Evolutionary conservation across 108 stramenopile species (phyloP).

Genomic region (Ochromonas danica): DNA sequence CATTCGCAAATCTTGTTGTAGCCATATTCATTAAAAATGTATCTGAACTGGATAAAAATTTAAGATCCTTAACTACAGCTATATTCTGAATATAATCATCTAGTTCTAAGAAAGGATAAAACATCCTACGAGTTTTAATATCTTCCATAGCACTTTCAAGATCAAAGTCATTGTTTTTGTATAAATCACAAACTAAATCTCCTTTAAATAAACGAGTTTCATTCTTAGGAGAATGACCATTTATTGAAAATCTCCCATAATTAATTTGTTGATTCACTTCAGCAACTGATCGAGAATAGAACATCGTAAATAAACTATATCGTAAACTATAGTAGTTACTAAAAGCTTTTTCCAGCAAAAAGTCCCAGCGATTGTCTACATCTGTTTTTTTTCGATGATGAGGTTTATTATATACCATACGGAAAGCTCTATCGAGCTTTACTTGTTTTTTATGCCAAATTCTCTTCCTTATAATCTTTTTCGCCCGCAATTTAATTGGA

Average conservation of each 20-base stretch:
- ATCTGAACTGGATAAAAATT: conserved; percentile 17
- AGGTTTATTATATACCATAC: conserved; percentile 17
- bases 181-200: conserved; percentile 17
- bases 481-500: conserved; percentile 15
- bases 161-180: conserved; percentile 17
- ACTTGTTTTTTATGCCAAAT: conserved; percentile 17
- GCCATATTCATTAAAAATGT: conserved; percentile 17
- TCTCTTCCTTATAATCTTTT: conserved; percentile 17
- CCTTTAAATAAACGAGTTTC: conserved; percentile 17
- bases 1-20: conserved; percentile 16
- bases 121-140: conserved; percentile 17
- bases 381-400: conserved; percentile 17
- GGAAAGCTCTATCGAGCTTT: conserved; percentile 15
- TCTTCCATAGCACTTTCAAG: conserved; percentile 15
- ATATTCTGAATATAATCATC: conserved; percentile 17
- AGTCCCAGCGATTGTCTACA: conserved; percentile 14
- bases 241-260: conserved; percentile 17
- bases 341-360: conserved; percentile 17
- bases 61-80: conserved; percentile 16
- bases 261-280: conserved; percentile 17
- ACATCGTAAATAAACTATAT: conserved; percentile 17
- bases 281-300: conserved; percentile 15
- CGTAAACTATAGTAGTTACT: conserved; percentile 17
- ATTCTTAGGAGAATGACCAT: conserved; percentile 16
- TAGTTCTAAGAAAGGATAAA: conserved; percentile 17